Conservation (phyloP, 805 yeast species). For the Metschnikowia drakensbergensis region DNA sequence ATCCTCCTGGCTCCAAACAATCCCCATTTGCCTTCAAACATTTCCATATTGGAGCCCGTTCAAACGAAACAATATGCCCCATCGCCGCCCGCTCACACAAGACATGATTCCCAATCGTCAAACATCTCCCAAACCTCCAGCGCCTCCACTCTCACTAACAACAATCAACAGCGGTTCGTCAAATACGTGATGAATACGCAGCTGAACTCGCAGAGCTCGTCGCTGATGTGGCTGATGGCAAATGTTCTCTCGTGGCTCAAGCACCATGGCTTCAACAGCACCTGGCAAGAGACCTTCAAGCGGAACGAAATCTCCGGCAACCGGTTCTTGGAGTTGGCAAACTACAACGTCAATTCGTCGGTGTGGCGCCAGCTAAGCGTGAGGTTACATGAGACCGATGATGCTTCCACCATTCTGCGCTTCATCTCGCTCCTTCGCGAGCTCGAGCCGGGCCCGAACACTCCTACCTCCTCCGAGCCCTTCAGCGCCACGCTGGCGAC, state of each 20-base stretch:
- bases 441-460: constrained; percentile 7
- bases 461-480: constrained; percentile 2
- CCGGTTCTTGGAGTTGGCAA: constrained; percentile 61
- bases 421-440: constrained; percentile 45
- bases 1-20: no score
- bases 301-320: constrained; percentile 57
- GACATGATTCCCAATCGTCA: constrained; percentile 38
- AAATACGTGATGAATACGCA: constrained; percentile 42
- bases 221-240: constrained; percentile 59
- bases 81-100: constrained; percentile 26
- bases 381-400: constrained; percentile 37
- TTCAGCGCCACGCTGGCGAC: background rate
- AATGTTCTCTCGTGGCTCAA: constrained; percentile 68
- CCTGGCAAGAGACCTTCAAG: constrained; percentile 69
- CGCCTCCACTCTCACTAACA: constrained; percentile 29
- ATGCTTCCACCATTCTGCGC: constrained; percentile 53
- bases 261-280: constrained; percentile 59
- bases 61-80: constrained; percentile 35
- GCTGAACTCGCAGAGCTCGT: constrained; percentile 12
- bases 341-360: constrained; percentile 49
- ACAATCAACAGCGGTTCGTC: constrained; percentile 37
- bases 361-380: constrained; percentile 45
- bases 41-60: background rate
- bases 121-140: constrained; percentile 30
- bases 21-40: no score